Percentiles rank a stretch among this genome's conserved stretches.
phyloP scores from a whole-genome alignment of 805 yeast species.

The Candida silvicultrix region DNA sequence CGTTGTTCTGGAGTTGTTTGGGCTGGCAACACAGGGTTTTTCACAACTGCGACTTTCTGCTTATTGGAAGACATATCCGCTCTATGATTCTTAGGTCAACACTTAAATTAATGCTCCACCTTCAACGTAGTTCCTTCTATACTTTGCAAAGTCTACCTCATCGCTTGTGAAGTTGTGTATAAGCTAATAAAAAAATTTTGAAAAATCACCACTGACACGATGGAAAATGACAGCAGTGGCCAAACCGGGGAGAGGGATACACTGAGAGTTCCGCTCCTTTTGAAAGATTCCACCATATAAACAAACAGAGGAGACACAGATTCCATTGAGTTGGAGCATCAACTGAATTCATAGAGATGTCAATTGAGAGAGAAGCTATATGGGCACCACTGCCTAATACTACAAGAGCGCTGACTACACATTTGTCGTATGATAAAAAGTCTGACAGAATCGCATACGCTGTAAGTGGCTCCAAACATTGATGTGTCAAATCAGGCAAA shows the following conservation, averaged over 20 bases:
- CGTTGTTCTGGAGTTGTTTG: slow-evolving; percentile 89
- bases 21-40: slow-evolving; percentile 74
- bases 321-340: too few species aligned
- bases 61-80: slow-evolving; percentile 80
- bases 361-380: slow-evolving; percentile 23
- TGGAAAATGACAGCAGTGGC: not conserved
- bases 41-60: slow-evolving; percentile 56
- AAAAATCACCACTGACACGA: not conserved
- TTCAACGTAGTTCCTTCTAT: too few species aligned
- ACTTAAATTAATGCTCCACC: too few species aligned
- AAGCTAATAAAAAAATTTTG: not conserved
- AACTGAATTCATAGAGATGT: slow-evolving; percentile 12
- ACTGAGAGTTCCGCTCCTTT: not conserved
- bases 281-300: too few species aligned
- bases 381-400: slow-evolving; percentile 83
- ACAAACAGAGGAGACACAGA: too few species aligned
- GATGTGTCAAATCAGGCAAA: not conserved
- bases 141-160: not conserved
- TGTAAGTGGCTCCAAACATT: slow-evolving; percentile 11
- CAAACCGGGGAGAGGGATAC: not conserved
- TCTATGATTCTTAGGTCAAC: too few species aligned
- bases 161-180: not conserved
- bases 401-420: slow-evolving; percentile 60
- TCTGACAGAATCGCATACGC: slow-evolving; percentile 75
- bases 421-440: slow-evolving; percentile 65